phyloP scores from a whole-genome alignment of 208 protist genomes.

The Trypanosoma avium region DNA sequence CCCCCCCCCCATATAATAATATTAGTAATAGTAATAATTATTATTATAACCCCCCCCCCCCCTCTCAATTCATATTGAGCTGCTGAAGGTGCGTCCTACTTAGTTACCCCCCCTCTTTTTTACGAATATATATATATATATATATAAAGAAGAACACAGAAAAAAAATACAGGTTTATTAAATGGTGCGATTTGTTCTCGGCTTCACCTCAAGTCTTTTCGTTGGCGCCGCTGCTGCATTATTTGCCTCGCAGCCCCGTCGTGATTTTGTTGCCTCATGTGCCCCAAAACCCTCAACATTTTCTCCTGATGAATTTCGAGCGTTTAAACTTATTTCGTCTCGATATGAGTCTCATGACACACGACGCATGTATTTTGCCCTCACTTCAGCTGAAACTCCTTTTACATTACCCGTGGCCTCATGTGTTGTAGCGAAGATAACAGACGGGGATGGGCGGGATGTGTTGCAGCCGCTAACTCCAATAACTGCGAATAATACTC shows the following conservation, averaged over 20 bases:
- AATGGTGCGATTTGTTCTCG: constrained; percentile 43
- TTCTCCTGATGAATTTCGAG: constrained; percentile 62
- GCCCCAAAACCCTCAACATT: constrained; percentile 57
- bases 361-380: constrained; percentile 75
- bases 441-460: constrained; percentile 72
- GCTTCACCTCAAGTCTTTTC: constrained; percentile 36
- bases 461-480: constrained; percentile 88
- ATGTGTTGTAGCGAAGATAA: constrained; percentile 68
- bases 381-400: constrained; percentile 63
- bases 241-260: constrained; percentile 15
- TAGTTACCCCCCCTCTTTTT: background rate
- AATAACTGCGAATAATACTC: constrained; percentile 64
- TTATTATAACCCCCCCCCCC: too few relatives aligned
- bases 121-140: background rate
- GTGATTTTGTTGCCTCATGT: constrained; percentile 32
- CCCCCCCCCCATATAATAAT: too few relatives aligned
- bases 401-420: constrained; percentile 73
- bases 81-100: too few relatives aligned
- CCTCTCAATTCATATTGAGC: constrained; percentile 28
- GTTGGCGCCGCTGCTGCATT: constrained; percentile 30
- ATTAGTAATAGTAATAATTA: too few relatives aligned
- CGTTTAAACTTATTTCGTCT: constrained; percentile 81
- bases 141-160: too few relatives aligned
- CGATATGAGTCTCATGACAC: constrained; percentile 89
- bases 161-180: too few relatives aligned